phyloP scores from a whole-genome alignment of 108 stramenopile genomes.

The Bacterosira constricta region DNA sequence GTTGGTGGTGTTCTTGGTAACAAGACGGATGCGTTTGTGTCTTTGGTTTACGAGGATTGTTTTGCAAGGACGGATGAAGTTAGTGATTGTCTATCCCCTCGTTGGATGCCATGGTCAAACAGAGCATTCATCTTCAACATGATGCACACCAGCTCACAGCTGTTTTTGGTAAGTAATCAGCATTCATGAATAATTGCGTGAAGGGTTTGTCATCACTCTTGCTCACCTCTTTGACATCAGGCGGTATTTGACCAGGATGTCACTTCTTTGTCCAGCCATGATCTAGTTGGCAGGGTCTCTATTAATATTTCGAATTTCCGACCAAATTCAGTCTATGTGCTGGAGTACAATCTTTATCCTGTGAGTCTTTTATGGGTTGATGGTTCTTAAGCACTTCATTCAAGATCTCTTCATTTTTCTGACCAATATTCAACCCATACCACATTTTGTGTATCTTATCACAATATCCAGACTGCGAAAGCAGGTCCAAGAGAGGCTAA shows the following conservation, averaged over 20 bases:
- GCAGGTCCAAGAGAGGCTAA: slow-evolving; percentile 29
- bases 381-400: background rate
- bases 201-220: no score
- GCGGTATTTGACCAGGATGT: slow-evolving; percentile 80
- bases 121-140: slow-evolving; percentile 79
- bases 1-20: slow-evolving; percentile 54
- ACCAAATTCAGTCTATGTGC: slow-evolving; percentile 60
- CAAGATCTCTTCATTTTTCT: background rate
- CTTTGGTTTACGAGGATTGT: slow-evolving; percentile 69
- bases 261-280: slow-evolving; percentile 54
- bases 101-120: slow-evolving; percentile 81
- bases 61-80: slow-evolving; percentile 73
- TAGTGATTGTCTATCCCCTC: slow-evolving; percentile 73
- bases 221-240: no score
- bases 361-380: slow-evolving; percentile 29
- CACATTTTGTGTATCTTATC: background rate
- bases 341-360: slow-evolving; percentile 67
- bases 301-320: slow-evolving; percentile 71
- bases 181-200: no score
- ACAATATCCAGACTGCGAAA: slow-evolving; percentile 16
- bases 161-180: no score
- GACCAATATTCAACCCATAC: background rate
- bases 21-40: slow-evolving; percentile 81
- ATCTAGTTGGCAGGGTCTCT: slow-evolving; percentile 72
- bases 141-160: slow-evolving; percentile 63